A percentile compares a stretch with the other conserved stretches of the same genome.
Evolutionary conservation across 441 rosid genomes (phyloP).

Genomic region (Arabidopsis hybrid): DNA sequence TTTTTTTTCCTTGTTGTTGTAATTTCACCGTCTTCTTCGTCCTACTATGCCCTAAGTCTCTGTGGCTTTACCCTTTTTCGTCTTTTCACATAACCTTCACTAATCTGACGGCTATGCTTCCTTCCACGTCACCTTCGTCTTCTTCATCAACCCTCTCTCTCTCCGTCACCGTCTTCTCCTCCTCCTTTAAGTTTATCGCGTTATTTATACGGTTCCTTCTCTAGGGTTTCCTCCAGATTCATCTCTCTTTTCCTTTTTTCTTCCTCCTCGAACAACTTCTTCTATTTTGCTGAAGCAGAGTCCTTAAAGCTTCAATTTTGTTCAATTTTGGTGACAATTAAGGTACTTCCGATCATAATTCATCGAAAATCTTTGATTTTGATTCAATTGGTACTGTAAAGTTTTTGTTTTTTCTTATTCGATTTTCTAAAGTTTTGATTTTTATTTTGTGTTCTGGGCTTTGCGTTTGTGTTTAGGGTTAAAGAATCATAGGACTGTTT

Average conservation of each 20-base stretch:
- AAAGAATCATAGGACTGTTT: not conserved
- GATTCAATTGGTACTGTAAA: conserved; percentile 26
- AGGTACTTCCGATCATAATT: conserved; percentile 32
- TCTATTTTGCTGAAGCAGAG: conserved; percentile 28
- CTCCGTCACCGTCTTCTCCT: conserved; percentile 46
- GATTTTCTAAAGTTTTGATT: conserved; percentile 33
- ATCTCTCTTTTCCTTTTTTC: conserved; percentile 20
- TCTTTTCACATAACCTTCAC: conserved; percentile 56
- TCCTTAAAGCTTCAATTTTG: conserved; percentile 5
- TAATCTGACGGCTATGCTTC: conserved; percentile 69
- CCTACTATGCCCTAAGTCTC: conserved; percentile 41
- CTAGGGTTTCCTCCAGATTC: conserved; percentile 77
- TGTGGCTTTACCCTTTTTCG: conserved; percentile 69
- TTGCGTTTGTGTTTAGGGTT: conserved; percentile 55
- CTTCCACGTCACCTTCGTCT: conserved; percentile 92
- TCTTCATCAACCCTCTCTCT: conserved; percentile 67
- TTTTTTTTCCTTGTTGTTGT: conserved; percentile 10
- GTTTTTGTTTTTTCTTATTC: conserved; percentile 19
- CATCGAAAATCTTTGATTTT: conserved; percentile 3
- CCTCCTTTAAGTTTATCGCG: conserved; percentile 41
- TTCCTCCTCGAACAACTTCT: not conserved
- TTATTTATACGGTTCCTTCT: conserved; percentile 37
- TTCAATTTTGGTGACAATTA: conserved; percentile 26
- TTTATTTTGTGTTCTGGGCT: not conserved
- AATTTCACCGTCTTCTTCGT: conserved; percentile 45